These are phyloP conservation scores for Arthrobotrys sinensis DNA, from an alignment of 2,329 filamentous ascomycete species.

Conservation along the genomic window DNA sequence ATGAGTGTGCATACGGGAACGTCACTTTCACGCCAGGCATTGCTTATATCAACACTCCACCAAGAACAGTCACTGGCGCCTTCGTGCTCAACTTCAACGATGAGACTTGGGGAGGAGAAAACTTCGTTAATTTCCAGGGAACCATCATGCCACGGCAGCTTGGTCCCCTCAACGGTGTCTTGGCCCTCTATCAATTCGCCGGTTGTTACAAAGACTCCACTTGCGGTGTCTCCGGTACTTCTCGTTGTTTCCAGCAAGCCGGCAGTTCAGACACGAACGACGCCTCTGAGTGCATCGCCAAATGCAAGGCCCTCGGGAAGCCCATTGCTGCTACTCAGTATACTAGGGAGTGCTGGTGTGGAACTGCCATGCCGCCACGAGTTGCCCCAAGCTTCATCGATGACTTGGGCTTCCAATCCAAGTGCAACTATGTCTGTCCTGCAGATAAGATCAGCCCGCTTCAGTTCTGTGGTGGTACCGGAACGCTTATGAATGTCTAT, in stretches of 20 bases:
- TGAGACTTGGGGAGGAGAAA: slow-evolving; percentile 67
- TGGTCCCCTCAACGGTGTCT: slow-evolving; percentile 66
- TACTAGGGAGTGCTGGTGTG: slow-evolving; percentile 66
- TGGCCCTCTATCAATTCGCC: slow-evolving; percentile 66
- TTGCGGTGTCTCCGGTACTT: slow-evolving; percentile 63
- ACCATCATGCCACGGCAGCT: slow-evolving; percentile 66
- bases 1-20: slow-evolving; percentile 65
- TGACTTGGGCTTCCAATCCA: slow-evolving; percentile 37
- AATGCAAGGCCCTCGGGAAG: slow-evolving; percentile 65
- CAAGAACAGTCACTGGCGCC: slow-evolving; percentile 64
- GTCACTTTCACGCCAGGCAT: slow-evolving; percentile 65
- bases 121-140: slow-evolving; percentile 66
- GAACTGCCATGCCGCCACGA: slow-evolving; percentile 35
- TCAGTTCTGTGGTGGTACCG: slow-evolving; percentile 53
- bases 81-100: slow-evolving; percentile 70
- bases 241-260: slow-evolving; percentile 66
- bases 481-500: slow-evolving; percentile 53
- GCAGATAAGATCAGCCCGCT: slow-evolving; percentile 64
- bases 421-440: slow-evolving; percentile 66
- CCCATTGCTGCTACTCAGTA: slow-evolving; percentile 67
- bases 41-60: slow-evolving; percentile 47
- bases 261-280: slow-evolving; percentile 65
- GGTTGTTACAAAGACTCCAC: slow-evolving; percentile 68
- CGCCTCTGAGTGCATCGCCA: slow-evolving; percentile 67
- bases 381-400: slow-evolving; percentile 44